Evolutionary conservation across 169 alveolate species (phyloP).

Genomic region (Hepatocystis sp.): DNA sequence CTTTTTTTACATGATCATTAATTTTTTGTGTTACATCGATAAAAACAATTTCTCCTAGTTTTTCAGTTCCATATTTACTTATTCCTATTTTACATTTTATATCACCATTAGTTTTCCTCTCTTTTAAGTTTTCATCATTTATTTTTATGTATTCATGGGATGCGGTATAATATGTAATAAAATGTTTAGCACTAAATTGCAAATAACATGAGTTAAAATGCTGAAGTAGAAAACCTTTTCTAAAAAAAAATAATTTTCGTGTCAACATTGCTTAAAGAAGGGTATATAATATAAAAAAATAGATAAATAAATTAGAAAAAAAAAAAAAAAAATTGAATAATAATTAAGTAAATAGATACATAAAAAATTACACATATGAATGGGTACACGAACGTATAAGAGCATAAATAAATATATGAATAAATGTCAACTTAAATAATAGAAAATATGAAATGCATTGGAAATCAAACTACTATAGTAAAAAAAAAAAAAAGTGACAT

Average conservation of each 20-base stretch:
- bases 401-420: no score
- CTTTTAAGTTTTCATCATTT: slow-evolving; percentile 26
- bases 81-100: slow-evolving; percentile 79
- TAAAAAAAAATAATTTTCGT: slow-evolving; percentile 6
- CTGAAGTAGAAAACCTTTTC: slow-evolving; percentile 7
- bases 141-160: slow-evolving; percentile 67
- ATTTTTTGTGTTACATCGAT: slow-evolving; percentile 76
- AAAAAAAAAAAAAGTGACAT: no score
- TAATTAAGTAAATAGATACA: no score
- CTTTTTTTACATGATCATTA: slow-evolving; percentile 76
- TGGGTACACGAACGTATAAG: no score
- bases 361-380: no score
- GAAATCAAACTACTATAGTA: no score
- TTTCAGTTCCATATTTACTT: slow-evolving; percentile 82
- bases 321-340: no score
- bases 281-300: background rate
- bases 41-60: slow-evolving; percentile 85
- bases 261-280: slow-evolving; percentile 7
- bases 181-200: background rate
- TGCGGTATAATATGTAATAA: slow-evolving; percentile 53
- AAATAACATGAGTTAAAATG: slow-evolving; percentile 4
- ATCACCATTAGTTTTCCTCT: slow-evolving; percentile 17
- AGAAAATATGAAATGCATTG: no score
- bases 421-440: no score
- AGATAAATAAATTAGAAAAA: slow-evolving; percentile 6